Percentiles rank a stretch among this genome's conserved stretches.
These are phyloP conservation scores for Mycena capillaripes DNA, from an alignment of 768 basidiomycete genomes.

Conservation along the genomic window DNA sequence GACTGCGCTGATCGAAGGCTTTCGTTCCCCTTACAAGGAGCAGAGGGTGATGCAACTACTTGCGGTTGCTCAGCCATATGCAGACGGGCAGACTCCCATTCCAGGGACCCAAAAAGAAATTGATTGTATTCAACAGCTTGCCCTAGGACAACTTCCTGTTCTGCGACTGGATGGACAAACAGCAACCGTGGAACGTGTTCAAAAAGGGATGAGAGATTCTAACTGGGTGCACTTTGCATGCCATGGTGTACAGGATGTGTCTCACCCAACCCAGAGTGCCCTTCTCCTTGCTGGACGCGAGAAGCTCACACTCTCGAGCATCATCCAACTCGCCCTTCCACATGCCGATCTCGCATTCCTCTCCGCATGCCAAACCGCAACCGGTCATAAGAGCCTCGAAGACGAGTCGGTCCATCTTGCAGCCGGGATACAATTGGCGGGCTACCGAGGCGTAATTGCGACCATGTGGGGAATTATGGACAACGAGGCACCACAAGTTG, in stretches of 20 bases:
- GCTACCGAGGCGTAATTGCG: conserved; percentile 51
- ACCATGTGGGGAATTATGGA: conserved; percentile 48
- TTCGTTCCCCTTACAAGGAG: not conserved
- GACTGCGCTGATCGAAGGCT: not conserved
- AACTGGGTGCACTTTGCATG: no score
- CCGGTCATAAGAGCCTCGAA: conserved; percentile 43
- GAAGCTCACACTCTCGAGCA: not conserved
- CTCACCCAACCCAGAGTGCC: no score
- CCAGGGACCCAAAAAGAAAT: not conserved
- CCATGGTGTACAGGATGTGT: not conserved
- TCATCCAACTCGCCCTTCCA: conserved; percentile 29
- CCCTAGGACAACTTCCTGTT: not conserved
- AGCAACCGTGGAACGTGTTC: no score
- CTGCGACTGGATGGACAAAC: not conserved
- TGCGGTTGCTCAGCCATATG: not conserved
- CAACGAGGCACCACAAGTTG: conserved; percentile 20
- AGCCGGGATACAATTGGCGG: conserved; percentile 52
- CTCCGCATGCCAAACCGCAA: conserved; percentile 61
- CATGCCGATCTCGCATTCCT: conserved; percentile 55
- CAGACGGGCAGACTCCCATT: not conserved
- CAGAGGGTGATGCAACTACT: not conserved
- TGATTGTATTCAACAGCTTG: not conserved
- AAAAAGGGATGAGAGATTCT: no score
- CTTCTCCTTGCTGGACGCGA: no score
- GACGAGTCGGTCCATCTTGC: conserved; percentile 55